Evolutionary conservation across 2,329 filamentous ascomycete genomes (phyloP), one percentile per base, ranked within the genome.

Genomic region (Anthostomella pinea): DNA sequence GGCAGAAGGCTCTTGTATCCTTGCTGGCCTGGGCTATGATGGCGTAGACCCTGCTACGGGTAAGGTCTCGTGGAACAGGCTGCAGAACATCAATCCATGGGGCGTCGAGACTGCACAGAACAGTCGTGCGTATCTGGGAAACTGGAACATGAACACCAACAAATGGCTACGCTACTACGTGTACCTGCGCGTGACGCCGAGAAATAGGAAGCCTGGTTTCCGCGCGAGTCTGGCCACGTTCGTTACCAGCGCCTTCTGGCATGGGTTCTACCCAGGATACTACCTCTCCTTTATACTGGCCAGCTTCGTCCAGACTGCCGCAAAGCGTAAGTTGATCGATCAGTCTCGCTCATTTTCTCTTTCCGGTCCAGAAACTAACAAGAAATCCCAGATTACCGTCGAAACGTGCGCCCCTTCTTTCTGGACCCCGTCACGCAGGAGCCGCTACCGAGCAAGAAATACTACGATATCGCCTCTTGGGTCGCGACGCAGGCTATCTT

Each of bases 141-240:
- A 81, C 55, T 98, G 93, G 93, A 98, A 98, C 63, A 95, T 96
- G 69, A 97, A 97, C 65, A 98, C 93, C 9, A 98, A 96, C 62
- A 81, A 87, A 55, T 98, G 93, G 93, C 70, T 98, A 43, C 80
- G 90, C 30, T 95, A 97, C 63, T 98, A 96, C 58, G 75, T 98
- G 51, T 98, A 97, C 59, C 74, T 98, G 30, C 83, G 93, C 16
- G 93, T 98, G 3, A 98, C 93, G 0, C 93, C 93, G 0, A 85
- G 86, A 52, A 93, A 93, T 35, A 93, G 89, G 72, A 98, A 97
- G 63, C 93, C 93, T 8, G 93, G 93, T 1, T 98, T 98, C 69
- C 77, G 90, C 41, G 93, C 93, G 33, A 97, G 86, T 55, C 69
- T 98, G 69, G 88, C 89, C 21, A 98, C 93, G 0, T 98, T 98